phyloP scores from a whole-genome alignment of 495 filamentous ascomycete species.

The Alectoria sarmentosa region DNA sequence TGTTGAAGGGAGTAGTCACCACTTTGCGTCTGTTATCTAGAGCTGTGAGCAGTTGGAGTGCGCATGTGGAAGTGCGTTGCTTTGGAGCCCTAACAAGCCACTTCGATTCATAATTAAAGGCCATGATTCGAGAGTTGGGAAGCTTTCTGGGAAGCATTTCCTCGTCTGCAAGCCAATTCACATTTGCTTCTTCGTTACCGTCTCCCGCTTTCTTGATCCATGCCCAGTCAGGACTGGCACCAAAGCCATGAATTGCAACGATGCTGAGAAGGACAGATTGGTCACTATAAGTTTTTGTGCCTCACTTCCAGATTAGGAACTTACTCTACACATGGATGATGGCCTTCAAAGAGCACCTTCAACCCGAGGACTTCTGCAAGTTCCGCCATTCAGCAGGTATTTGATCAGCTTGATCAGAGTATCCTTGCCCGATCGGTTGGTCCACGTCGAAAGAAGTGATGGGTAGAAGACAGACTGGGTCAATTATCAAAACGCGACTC shows the following conservation, averaged over 20 bases:
- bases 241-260: slow-evolving; percentile 9
- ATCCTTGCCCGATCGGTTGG: background rate
- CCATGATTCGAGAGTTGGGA: slow-evolving; percentile 9
- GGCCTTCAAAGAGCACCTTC: slow-evolving; percentile 4
- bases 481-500: background rate
- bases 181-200: background rate
- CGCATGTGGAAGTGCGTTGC: slow-evolving; percentile 1
- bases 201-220: slow-evolving; percentile 5
- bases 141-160: slow-evolving; percentile 9
- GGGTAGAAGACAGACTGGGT: background rate
- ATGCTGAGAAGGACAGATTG: background rate
- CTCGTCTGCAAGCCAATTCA: slow-evolving; percentile 11
- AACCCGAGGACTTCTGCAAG: background rate
- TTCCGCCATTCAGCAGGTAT: background rate
- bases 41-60: slow-evolving; percentile 2
- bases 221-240: slow-evolving; percentile 7
- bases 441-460: background rate
- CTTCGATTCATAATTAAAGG: slow-evolving; percentile 11
- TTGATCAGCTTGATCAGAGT: background rate
- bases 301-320: background rate
- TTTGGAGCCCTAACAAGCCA: slow-evolving; percentile 3
- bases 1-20: background rate
- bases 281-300: background rate
- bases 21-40: slow-evolving; percentile 7
- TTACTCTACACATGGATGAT: slow-evolving; percentile 5